Conservation (phyloP, 2,329 filamentous ascomycete species). For the Kalmusia sp. region DNA sequence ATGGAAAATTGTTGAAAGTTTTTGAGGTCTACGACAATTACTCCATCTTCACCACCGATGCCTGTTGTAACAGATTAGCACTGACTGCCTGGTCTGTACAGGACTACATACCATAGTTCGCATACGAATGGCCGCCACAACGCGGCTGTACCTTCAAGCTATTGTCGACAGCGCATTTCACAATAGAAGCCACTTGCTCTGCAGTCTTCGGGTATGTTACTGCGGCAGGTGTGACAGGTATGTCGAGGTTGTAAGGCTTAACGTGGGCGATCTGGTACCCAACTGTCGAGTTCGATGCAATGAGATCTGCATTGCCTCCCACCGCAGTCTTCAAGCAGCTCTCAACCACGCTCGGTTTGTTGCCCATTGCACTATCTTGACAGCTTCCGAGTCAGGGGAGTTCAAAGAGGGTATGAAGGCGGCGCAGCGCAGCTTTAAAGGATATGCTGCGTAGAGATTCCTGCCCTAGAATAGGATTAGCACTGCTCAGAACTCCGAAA, state of each 20-base stretch:
- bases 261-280: slow-evolving; percentile 41
- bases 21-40: slow-evolving; percentile 59
- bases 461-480: neutral
- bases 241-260: slow-evolving; percentile 47
- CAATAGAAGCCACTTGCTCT: slow-evolving; percentile 61
- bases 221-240: slow-evolving; percentile 56
- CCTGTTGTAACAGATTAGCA: slow-evolving; percentile 33
- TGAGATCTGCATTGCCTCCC: slow-evolving; percentile 26
- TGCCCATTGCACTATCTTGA: slow-evolving; percentile 32
- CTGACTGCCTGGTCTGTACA: neutral
- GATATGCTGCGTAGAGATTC: neutral
- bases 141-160: slow-evolving; percentile 65
- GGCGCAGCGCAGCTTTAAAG: neutral
- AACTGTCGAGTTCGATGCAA: slow-evolving; percentile 31
- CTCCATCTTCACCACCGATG: slow-evolving; percentile 55
- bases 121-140: slow-evolving; percentile 71
- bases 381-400: neutral
- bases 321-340: slow-evolving; percentile 39
- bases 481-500: neutral
- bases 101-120: slow-evolving; percentile 46
- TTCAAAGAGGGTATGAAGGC: neutral
- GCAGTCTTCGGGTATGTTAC: slow-evolving; percentile 63
- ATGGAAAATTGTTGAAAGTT: slow-evolving; percentile 56
- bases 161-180: slow-evolving; percentile 64
- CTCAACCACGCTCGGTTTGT: slow-evolving; percentile 33